Percentiles rank a stretch among this genome's conserved stretches.
These are phyloP conservation scores for Tolypocladium nubicola DNA, from an alignment of 2,329 filamentous ascomycete species.

Conservation along the genomic window DNA sequence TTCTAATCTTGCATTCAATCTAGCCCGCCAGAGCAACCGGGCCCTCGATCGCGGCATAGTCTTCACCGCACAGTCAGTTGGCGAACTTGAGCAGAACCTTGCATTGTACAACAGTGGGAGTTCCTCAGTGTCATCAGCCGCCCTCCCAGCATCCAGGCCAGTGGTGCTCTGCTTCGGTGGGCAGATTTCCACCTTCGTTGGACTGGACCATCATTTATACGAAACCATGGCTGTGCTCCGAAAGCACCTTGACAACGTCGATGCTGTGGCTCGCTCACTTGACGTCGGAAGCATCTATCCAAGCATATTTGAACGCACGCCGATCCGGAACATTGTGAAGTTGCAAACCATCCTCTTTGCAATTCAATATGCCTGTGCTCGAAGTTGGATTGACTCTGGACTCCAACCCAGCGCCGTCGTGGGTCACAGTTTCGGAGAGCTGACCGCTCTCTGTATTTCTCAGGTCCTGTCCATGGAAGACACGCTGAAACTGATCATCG, in stretches of 20 bases:
- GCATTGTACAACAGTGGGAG: background rate
- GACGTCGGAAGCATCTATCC: conserved; percentile 19
- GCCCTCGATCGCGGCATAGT: background rate
- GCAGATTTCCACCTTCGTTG: conserved; percentile 18
- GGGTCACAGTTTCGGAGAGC: conserved; percentile 31
- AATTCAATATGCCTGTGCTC: conserved; percentile 24
- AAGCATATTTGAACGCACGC: conserved; percentile 15
- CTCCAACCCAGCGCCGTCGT: conserved; percentile 10
- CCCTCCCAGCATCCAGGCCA: background rate
- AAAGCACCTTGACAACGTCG: conserved; percentile 4
- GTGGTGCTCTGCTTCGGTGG: conserved; percentile 21
- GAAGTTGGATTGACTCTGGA: conserved; percentile 25
- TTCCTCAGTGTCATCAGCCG: background rate
- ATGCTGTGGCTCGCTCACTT: background rate
- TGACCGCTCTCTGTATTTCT: conserved; percentile 26
- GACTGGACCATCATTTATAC: conserved; percentile 19
- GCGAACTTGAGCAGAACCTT: background rate
- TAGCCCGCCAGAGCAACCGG: conserved; percentile 5
- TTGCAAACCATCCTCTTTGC: conserved; percentile 30
- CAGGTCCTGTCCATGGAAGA: conserved; percentile 19
- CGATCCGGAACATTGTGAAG: conserved; percentile 11
- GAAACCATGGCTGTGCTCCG: conserved; percentile 12
- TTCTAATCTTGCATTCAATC: conserved; percentile 19
- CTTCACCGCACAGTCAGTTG: background rate
- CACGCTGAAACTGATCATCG: conserved; percentile 16